A percentile compares a stretch with the other conserved stretches of the same genome.
Conservation (phyloP, 2,329 filamentous ascomycete species). For the Aspergillus japonicus region DNA sequence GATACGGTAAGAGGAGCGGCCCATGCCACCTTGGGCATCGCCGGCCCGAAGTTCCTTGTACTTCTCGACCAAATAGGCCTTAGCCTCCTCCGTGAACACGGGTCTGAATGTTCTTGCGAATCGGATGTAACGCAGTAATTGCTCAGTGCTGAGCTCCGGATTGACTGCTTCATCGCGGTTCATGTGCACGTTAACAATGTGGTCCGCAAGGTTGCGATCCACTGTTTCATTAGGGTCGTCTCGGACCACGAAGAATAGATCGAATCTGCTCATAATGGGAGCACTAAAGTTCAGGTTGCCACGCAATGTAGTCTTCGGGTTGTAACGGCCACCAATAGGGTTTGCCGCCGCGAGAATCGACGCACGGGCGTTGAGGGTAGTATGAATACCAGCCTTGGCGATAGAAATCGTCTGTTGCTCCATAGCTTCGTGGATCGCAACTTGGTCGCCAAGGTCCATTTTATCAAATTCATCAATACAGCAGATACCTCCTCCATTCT, state of each 20-base stretch:
- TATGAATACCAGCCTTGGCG: conserved; percentile 96
- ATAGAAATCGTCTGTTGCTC: conserved; percentile 99
- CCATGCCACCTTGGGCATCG: conserved; percentile 89
- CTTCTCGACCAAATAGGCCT: conserved; percentile 78
- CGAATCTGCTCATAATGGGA: conserved; percentile 98
- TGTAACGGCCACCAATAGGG: conserved; percentile 89
- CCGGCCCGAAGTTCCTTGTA: conserved; percentile 95
- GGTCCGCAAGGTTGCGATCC: conserved; percentile 86
- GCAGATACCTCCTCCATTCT: conserved; percentile 84
- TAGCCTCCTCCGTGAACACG: conserved; percentile 85
- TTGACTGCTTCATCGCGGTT: conserved; percentile 86
- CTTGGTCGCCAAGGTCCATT: conserved; percentile 96
- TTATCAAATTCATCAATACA: conserved; percentile 99
- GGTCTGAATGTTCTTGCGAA: conserved; percentile 94
- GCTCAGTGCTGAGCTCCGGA: conserved; percentile 93
- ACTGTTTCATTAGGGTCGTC: conserved; percentile 94
- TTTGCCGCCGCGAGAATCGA: conserved; percentile 96
- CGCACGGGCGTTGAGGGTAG: conserved; percentile 91
- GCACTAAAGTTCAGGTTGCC: conserved; percentile 98
- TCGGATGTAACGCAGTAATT: conserved; percentile 93
- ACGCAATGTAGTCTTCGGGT: conserved; percentile 88
- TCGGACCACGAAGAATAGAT: conserved; percentile 95
- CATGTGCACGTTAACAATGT: conserved; percentile 93
- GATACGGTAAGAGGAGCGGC: conserved; percentile 94
- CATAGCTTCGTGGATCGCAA: conserved; percentile 99